phyloP scores from a whole-genome alignment of 176 grass and related monocot genomes.

The Poa annua region DNA sequence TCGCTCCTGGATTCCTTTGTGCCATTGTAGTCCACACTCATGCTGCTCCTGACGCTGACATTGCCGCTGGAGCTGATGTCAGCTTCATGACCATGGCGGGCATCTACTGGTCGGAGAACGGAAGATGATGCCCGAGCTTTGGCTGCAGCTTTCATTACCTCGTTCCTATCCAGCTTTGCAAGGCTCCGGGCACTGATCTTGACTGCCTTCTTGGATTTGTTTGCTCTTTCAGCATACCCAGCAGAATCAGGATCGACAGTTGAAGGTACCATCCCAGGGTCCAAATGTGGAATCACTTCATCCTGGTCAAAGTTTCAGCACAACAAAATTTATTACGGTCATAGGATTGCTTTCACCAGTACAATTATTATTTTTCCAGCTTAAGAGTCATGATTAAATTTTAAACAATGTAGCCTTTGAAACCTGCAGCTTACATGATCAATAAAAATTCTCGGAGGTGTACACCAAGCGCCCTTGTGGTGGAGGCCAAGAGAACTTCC shows the following conservation, averaged over 20 bases:
- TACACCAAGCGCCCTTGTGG: slow-evolving; percentile 97
- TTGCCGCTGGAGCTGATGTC: slow-evolving; percentile 75
- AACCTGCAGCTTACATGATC: slow-evolving; percentile 57
- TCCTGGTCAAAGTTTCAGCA: slow-evolving; percentile 65
- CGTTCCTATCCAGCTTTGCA: slow-evolving; percentile 82
- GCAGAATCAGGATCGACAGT: slow-evolving; percentile 87
- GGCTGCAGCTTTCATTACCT: slow-evolving; percentile 88
- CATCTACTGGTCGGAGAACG: slow-evolving; percentile 76
- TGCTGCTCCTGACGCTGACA: slow-evolving; percentile 73
- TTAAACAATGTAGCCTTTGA: slow-evolving; percentile 15
- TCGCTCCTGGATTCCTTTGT: slow-evolving; percentile 66
- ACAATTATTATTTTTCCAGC: slow-evolving; percentile 19
- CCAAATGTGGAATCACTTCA: slow-evolving; percentile 94
- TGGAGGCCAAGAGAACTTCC: slow-evolving; percentile 90
- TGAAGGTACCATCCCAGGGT: slow-evolving; percentile 88
- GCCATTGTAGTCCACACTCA: slow-evolving; percentile 62
- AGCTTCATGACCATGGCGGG: slow-evolving; percentile 52
- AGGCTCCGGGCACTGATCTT: slow-evolving; percentile 98
- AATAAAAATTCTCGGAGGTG: slow-evolving; percentile 95
- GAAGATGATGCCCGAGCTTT: slow-evolving; percentile 97
- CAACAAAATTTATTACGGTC: slow-evolving; percentile 30
- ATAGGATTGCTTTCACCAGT: background rate
- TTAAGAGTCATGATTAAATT: slow-evolving; percentile 15
- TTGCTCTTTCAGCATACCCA: slow-evolving; percentile 69
- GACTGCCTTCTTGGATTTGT: slow-evolving; percentile 82